These are phyloP conservation scores for Pseudocercospora musae DNA, from an alignment of 2,329 filamentous ascomycete genomes.

Conservation along the genomic window DNA sequence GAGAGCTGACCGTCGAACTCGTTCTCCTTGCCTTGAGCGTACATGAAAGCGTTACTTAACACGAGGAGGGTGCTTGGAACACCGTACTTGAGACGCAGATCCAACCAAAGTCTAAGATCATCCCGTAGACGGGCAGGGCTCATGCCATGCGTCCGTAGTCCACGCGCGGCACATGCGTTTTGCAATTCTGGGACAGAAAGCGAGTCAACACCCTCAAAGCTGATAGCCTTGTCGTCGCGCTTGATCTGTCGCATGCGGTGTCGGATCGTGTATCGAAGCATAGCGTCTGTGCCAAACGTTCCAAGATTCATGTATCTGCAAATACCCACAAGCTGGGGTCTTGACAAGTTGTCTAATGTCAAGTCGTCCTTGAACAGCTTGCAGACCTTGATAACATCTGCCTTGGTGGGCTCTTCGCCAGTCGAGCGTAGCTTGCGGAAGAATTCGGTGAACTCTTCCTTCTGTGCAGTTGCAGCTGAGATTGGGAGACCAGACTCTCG, in stretches of 20 bases:
- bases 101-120: slow-evolving; percentile 90
- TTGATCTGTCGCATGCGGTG: slow-evolving; percentile 99
- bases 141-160: slow-evolving; percentile 87
- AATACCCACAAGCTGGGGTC: slow-evolving; percentile 94
- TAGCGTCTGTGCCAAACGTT: slow-evolving; percentile 94
- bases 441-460: slow-evolving; percentile 92
- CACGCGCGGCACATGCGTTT: slow-evolving; percentile 84
- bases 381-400: slow-evolving; percentile 97
- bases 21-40: slow-evolving; percentile 77
- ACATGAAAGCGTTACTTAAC: slow-evolving; percentile 96
- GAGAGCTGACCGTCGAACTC: slow-evolving; percentile 90
- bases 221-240: slow-evolving; percentile 91
- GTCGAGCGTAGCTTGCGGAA: slow-evolving; percentile 94
- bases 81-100: slow-evolving; percentile 85
- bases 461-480: slow-evolving; percentile 77
- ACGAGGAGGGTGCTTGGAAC: slow-evolving; percentile 96
- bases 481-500: slow-evolving; percentile 91
- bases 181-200: slow-evolving; percentile 92
- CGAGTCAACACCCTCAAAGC: slow-evolving; percentile 87
- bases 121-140: slow-evolving; percentile 83
- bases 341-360: slow-evolving; percentile 92
- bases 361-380: slow-evolving; percentile 98
- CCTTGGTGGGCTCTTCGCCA: slow-evolving; percentile 79
- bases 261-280: slow-evolving; percentile 94
- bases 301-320: slow-evolving; percentile 98